Percentiles rank a stretch among this genome's conserved stretches.
Evolutionary conservation across 331 rosid genomes (phyloP).

Genomic region (Acacia pycnantha): DNA sequence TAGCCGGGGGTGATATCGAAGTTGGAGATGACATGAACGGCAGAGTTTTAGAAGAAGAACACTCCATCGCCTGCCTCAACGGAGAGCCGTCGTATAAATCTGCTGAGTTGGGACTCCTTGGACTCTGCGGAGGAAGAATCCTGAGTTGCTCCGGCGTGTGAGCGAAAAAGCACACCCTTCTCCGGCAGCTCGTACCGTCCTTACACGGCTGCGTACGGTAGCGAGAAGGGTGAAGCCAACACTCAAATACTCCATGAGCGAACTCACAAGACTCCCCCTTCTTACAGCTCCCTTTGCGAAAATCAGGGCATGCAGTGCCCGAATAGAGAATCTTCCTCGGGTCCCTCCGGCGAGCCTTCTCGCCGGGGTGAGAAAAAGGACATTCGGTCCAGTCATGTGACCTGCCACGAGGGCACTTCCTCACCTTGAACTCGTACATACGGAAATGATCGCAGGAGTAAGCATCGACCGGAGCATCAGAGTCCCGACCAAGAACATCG

Average conservation of each 20-base stretch:
- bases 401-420: constrained; percentile 80
- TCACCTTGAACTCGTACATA: constrained; percentile 89
- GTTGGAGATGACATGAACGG: constrained; percentile 46
- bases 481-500: constrained; percentile 43
- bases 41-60: constrained; percentile 29
- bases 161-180: constrained; percentile 91
- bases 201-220: constrained; percentile 98
- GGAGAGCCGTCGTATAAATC: constrained; percentile 87
- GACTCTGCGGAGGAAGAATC: constrained; percentile 72
- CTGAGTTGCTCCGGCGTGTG: constrained; percentile 90
- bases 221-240: constrained; percentile 96
- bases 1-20: constrained; percentile 48
- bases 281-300: constrained; percentile 84
- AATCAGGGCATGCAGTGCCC: constrained; percentile 87
- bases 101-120: constrained; percentile 40
- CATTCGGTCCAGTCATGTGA: constrained; percentile 99
- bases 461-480: constrained; percentile 60
- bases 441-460: constrained; percentile 84
- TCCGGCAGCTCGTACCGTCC: constrained; percentile 76
- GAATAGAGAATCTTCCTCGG: constrained; percentile 84
- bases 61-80: constrained; percentile 51
- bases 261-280: constrained; percentile 85
- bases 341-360: constrained; percentile 92
- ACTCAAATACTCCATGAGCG: constrained; percentile 96
- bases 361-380: constrained; percentile 94